phyloP scores from a whole-genome alignment of 192 early-diverging fungal species.

The Chytriomyces sp. region DNA sequence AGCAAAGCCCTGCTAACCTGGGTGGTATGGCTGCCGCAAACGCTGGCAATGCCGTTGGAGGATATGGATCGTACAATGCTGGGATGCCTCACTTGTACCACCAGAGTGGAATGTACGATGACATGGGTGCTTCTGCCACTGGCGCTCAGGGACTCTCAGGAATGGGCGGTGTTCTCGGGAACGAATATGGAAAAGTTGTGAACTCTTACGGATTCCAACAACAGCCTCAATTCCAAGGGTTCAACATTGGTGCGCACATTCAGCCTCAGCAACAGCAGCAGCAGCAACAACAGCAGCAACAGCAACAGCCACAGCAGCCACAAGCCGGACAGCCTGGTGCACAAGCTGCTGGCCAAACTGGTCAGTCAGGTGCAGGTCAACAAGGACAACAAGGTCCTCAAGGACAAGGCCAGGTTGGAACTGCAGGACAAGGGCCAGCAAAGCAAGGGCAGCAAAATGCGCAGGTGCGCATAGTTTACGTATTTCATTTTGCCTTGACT shows the following conservation, averaged over 20 bases:
- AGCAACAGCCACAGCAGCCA: not conserved
- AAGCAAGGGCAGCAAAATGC: conserved; percentile 26
- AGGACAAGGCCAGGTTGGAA: conserved; percentile 25
- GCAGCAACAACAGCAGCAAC: conserved; percentile 7
- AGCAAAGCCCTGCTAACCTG: conserved; percentile 23
- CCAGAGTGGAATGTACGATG: conserved; percentile 38
- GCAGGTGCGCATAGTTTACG: not conserved
- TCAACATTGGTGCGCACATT: conserved; percentile 14
- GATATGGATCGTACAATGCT: conserved; percentile 24
- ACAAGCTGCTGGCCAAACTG: conserved; percentile 16
- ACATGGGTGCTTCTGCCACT: conserved; percentile 23
- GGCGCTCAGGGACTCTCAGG: conserved; percentile 14
- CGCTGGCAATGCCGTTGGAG: conserved; percentile 3
- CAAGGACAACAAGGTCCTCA: conserved; percentile 7
- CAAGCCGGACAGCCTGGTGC: not conserved
- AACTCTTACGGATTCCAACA: conserved; percentile 25
- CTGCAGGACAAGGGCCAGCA: conserved; percentile 12
- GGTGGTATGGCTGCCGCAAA: conserved; percentile 17
- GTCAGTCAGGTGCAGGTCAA: conserved; percentile 12
- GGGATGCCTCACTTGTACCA: conserved; percentile 47
- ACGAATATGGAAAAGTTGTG: conserved; percentile 25
- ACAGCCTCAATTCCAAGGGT: conserved; percentile 37
- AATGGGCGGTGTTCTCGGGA: conserved; percentile 23
- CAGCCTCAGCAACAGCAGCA: conserved; percentile 22
- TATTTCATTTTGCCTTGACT: not conserved